These are phyloP conservation scores for Lachnum nothofagi DNA, from an alignment of 2,329 filamentous ascomycete species.

Conservation along the genomic window DNA sequence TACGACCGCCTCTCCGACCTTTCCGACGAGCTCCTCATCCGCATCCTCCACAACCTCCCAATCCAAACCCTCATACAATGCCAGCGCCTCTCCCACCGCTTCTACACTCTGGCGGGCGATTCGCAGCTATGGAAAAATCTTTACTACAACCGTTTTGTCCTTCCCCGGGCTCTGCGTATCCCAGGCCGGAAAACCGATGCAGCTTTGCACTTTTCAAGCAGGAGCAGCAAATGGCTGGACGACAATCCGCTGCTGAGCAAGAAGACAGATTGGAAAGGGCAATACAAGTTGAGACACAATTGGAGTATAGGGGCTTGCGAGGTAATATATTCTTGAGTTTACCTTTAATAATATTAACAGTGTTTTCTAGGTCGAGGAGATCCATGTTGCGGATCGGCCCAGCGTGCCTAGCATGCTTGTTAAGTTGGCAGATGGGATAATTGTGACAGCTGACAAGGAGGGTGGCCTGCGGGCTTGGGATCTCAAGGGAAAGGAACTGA, in stretches of 20 bases:
- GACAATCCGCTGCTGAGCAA: slow-evolving; percentile 29
- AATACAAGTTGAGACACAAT: slow-evolving; percentile 85
- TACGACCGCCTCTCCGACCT: slow-evolving; percentile 64
- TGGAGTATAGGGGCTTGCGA: slow-evolving; percentile 80
- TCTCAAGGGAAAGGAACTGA: slow-evolving; percentile 55
- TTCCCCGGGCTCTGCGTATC: slow-evolving; percentile 71
- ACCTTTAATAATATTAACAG: too few species aligned
- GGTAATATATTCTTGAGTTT: too few species aligned
- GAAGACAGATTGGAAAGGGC: slow-evolving; percentile 73
- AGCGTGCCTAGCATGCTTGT: slow-evolving; percentile 59
- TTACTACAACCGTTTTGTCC: slow-evolving; percentile 83
- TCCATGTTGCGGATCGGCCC: slow-evolving; percentile 42
- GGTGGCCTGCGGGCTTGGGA: slow-evolving; percentile 76
- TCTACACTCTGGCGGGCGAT: slow-evolving; percentile 68
- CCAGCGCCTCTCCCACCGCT: slow-evolving; percentile 66
- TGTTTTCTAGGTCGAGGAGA: too few species aligned
- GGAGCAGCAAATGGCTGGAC: slow-evolving; percentile 47
- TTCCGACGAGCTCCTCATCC: slow-evolving; percentile 82
- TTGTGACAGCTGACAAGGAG: slow-evolving; percentile 67
- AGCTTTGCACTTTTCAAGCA: slow-evolving; percentile 35
- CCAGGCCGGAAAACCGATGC: slow-evolving; percentile 54
- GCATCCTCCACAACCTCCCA: slow-evolving; percentile 73
- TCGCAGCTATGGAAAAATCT: slow-evolving; percentile 85
- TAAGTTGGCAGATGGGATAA: slow-evolving; percentile 69
- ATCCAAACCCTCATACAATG: slow-evolving; percentile 61